A percentile compares a stretch with the other conserved stretches of the same genome.
Conservation (phyloP, 2,329 filamentous ascomycete species). For the Xylariales sp. region DNA sequence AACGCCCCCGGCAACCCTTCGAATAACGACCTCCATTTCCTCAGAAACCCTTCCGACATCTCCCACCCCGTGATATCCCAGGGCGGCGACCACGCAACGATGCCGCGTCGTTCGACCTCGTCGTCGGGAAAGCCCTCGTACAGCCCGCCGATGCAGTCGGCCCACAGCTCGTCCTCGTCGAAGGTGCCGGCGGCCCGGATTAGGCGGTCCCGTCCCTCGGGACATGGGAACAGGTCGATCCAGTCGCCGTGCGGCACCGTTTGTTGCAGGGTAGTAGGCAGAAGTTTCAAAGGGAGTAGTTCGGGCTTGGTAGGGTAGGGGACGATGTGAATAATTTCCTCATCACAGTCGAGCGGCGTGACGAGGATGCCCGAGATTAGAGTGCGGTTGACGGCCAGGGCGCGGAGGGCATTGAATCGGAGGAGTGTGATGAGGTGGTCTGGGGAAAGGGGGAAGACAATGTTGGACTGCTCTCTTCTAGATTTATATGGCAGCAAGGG, state of each 20-base stretch:
- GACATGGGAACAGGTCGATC: constrained; percentile 37
- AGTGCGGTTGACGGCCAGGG: constrained; percentile 29
- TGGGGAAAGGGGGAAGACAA: constrained; percentile 33
- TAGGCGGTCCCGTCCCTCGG: constrained; percentile 33
- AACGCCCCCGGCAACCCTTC: constrained; percentile 20
- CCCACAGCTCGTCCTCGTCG: constrained; percentile 39
- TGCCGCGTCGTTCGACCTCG: constrained; percentile 33
- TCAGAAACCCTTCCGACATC: constrained; percentile 35
- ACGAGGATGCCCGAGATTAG: constrained; percentile 27
- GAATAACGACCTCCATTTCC: constrained; percentile 31
- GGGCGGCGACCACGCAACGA: constrained; percentile 38
- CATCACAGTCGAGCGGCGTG: constrained; percentile 27
- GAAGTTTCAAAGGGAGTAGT: constrained; percentile 26
- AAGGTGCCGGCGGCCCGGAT: constrained; percentile 31
- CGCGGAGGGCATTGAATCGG: constrained; percentile 36
- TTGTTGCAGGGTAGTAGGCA: constrained; percentile 35
- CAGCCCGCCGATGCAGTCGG: constrained; percentile 36
- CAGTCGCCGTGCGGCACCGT: constrained; percentile 33
- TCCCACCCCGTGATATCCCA: constrained; percentile 36
- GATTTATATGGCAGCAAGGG: constrained; percentile 23
- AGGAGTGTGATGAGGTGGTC: constrained; percentile 39
- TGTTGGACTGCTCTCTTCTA: constrained; percentile 17
- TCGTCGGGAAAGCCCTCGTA: constrained; percentile 39
- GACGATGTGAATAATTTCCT: constrained; percentile 24
- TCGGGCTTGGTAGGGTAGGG: constrained; percentile 24